Evolutionary conservation across 306 rosid species (phyloP).

Genomic region (Dalbergia cultrata): DNA sequence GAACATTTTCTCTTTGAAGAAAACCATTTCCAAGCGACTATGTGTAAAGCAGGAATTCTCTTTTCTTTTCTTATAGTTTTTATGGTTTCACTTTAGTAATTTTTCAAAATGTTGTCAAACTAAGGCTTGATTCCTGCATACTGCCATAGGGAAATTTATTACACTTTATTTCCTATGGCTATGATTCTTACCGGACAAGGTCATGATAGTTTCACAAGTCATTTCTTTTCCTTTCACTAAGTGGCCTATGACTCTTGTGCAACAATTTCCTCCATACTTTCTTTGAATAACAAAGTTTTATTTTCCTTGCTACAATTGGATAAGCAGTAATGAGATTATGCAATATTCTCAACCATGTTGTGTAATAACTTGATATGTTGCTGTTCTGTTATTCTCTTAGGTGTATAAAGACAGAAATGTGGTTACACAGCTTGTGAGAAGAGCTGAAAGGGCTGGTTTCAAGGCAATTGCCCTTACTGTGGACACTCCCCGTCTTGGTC

Average conservation of each 20-base stretch:
- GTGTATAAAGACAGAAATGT: slow-evolving; percentile 80
- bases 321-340: neutral
- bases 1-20: slow-evolving; percentile 6
- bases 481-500: slow-evolving; percentile 94
- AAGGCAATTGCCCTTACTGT: slow-evolving; percentile 97
- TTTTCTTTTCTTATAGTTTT: neutral
- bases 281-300: slow-evolving; percentile 8
- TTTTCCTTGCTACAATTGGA: slow-evolving; percentile 29
- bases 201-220: slow-evolving; percentile 16
- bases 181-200: neutral
- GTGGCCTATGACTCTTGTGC: neutral
- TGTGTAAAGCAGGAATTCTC: slow-evolving; percentile 24
- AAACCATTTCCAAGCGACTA: neutral
- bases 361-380: slow-evolving; percentile 13
- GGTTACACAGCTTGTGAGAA: slow-evolving; percentile 87
- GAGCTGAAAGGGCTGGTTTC: slow-evolving; percentile 98
- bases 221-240: slow-evolving; percentile 27
- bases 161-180: slow-evolving; percentile 5
- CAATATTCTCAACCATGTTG: slow-evolving; percentile 5
- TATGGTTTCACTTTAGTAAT: neutral
- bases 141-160: slow-evolving; percentile 9
- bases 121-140: slow-evolving; percentile 32
- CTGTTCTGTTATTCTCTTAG: slow-evolving; percentile 52
- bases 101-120: neutral
- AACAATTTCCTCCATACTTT: slow-evolving; percentile 16